Percentiles rank a stretch among this genome's conserved stretches.
phyloP scores from a whole-genome alignment of 371 early-diverging fungal genomes.

The Sporodiniella umbellata region DNA sequence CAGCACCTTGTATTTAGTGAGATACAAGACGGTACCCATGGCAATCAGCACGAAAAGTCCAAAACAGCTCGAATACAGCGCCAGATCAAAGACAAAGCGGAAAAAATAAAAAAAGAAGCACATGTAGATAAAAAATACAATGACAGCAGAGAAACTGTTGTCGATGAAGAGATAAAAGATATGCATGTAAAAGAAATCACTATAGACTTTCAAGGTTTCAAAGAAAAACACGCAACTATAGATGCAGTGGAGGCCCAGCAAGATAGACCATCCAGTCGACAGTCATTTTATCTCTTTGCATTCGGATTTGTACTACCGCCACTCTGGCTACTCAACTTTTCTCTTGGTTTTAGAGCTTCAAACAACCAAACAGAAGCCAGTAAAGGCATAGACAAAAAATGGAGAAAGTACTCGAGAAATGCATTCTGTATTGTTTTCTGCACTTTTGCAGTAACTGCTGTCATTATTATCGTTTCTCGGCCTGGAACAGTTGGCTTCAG shows the following conservation, averaged over 20 bases:
- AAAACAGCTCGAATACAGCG: conserved; percentile 3
- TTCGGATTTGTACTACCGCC: conserved; percentile 31
- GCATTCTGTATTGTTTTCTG: conserved; percentile 7
- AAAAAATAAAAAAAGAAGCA: conserved; percentile 9
- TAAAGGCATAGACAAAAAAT: conserved; percentile 13
- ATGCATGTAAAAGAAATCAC: neutral
- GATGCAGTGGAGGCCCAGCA: conserved; percentile 3
- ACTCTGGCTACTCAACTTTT: conserved; percentile 23
- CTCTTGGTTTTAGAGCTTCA: conserved; percentile 7
- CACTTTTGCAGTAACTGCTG: neutral
- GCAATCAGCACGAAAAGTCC: neutral
- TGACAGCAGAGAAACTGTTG: neutral
- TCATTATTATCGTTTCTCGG: neutral
- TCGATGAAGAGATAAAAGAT: neutral
- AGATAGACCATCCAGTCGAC: conserved; percentile 6
- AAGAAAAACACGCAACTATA: neutral
- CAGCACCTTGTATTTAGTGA: conserved; percentile 6
- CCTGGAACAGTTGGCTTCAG: neutral
- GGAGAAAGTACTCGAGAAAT: conserved; percentile 18
- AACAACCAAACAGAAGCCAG: conserved; percentile 1
- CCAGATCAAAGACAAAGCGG: conserved; percentile 2
- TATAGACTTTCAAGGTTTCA: neutral
- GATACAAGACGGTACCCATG: conserved; percentile 2
- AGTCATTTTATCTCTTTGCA: conserved; percentile 27
- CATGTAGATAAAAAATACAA: neutral